Percentiles rank a stretch among this genome's conserved stretches.
Conservation (phyloP, 169 alveolate species). For the Toxoplasma gondii region DNA sequence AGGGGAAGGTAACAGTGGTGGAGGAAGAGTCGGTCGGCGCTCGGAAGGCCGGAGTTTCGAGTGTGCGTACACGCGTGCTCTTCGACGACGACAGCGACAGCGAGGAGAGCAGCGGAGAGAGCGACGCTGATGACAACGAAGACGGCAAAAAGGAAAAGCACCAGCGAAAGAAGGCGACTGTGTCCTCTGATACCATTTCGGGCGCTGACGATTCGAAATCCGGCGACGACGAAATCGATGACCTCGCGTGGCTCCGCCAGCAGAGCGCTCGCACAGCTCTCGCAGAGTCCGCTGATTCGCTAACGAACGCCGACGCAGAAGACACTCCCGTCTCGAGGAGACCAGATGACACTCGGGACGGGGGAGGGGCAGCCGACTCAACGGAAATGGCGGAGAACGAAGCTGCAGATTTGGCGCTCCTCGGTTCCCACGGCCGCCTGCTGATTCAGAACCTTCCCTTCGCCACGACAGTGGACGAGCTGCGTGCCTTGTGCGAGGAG, state of each 20-base stretch:
- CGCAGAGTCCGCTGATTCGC: neutral
- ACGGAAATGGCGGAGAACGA: neutral
- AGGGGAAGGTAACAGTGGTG: neutral
- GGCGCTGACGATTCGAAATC: neutral
- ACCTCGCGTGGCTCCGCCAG: conserved; percentile 42
- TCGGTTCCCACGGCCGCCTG: conserved; percentile 78
- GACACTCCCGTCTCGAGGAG: neutral
- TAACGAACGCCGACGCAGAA: neutral
- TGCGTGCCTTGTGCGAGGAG: conserved; percentile 69
- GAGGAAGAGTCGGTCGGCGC: neutral
- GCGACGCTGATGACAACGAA: neutral
- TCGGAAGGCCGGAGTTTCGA: conserved; percentile 17
- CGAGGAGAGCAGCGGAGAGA: neutral
- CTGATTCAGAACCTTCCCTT: conserved; percentile 89
- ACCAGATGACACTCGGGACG: neutral
- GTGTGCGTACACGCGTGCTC: neutral
- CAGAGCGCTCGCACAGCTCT: neutral
- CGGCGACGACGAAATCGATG: neutral
- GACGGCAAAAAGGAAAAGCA: neutral
- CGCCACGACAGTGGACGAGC: conserved; percentile 88
- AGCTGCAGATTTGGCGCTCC: conserved; percentile 18
- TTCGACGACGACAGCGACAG: conserved; percentile 34
- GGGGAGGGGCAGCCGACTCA: neutral
- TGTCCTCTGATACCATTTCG: neutral
- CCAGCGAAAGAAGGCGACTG: neutral